Percentiles rank a stretch among this genome's conserved stretches.
Conservation (phyloP, 2,329 filamentous ascomycete species). For the Helotiales sp. region DNA sequence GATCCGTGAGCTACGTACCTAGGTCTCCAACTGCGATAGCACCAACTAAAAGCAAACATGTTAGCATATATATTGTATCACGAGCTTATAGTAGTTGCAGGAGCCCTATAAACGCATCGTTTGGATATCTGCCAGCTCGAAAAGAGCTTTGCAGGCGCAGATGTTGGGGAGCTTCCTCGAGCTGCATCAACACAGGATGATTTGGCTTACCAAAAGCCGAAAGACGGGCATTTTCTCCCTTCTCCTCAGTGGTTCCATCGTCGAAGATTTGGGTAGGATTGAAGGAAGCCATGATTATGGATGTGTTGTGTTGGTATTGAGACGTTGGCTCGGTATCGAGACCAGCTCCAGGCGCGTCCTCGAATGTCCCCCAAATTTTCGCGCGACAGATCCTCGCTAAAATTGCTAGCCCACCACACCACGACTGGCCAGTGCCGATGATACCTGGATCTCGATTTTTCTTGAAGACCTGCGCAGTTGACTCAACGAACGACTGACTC, state of each 20-base stretch:
- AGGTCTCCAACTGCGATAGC: constrained; percentile 98
- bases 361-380: constrained; percentile 13
- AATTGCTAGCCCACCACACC: constrained; percentile 15
- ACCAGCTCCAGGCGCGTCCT: constrained; percentile 18
- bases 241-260: constrained; percentile 95
- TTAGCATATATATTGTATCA: not conserved
- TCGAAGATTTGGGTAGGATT: constrained; percentile 98
- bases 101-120: not conserved
- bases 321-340: constrained; percentile 17
- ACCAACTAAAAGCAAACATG: constrained; percentile 63
- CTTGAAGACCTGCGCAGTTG: not conserved
- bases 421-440: not conserved
- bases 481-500: not conserved
- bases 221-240: constrained; percentile 98
- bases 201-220: constrained; percentile 69
- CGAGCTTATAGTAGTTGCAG: not conserved
- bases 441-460: not conserved
- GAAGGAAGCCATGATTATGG: constrained; percentile 55
- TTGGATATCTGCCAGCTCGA: not conserved
- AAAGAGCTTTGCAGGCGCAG: not conserved
- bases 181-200: not conserved
- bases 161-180: not conserved
- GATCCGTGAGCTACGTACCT: no score
- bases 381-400: constrained; percentile 18
- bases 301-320: constrained; percentile 18